These are phyloP conservation scores for Aureoboletus auriporus DNA, from an alignment of 768 basidiomycete species.

Conservation along the genomic window DNA sequence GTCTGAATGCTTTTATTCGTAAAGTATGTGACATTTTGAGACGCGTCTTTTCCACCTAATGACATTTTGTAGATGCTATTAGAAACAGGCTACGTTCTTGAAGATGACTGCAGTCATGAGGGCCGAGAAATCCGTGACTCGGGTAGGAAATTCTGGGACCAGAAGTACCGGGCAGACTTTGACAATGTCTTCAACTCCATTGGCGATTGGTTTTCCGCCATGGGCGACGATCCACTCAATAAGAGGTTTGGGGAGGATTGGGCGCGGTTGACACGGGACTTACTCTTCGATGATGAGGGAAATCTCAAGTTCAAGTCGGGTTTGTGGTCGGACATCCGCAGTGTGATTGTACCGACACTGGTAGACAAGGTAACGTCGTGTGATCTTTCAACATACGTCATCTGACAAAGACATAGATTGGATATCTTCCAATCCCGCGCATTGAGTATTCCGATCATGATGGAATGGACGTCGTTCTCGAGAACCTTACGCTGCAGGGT, in stretches of 20 bases:
- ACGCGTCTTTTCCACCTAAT: neutral
- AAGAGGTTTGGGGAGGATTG: conserved; percentile 78
- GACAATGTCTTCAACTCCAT: conserved; percentile 72
- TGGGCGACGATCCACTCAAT: conserved; percentile 84
- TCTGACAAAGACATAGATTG: conserved; percentile 40
- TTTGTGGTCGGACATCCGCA: conserved; percentile 85
- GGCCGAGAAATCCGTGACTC: conserved; percentile 60
- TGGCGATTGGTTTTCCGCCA: conserved; percentile 76
- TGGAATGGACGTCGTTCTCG: conserved; percentile 81
- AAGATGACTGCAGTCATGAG: conserved; percentile 65
- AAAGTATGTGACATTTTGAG: conserved; percentile 38
- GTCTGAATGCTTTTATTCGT: conserved; percentile 59
- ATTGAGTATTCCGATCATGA: conserved; percentile 87
- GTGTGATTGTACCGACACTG: conserved; percentile 75
- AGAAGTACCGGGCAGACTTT: conserved; percentile 71
- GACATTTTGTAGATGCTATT: conserved; percentile 51
- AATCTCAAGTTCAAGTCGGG: conserved; percentile 83
- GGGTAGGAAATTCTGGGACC: conserved; percentile 76
- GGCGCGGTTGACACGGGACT: conserved; percentile 73
- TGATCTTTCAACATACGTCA: neutral
- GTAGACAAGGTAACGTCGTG: conserved; percentile 57
- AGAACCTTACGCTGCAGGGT: conserved; percentile 87
- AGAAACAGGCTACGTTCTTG: conserved; percentile 83
- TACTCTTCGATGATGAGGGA: conserved; percentile 78
- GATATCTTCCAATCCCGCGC: conserved; percentile 86